Evolutionary conservation across 1,139 yeast species (phyloP), one percentile per base, ranked within the genome.

Genomic region (Zhuliangozyma parablackwelliae): DNA sequence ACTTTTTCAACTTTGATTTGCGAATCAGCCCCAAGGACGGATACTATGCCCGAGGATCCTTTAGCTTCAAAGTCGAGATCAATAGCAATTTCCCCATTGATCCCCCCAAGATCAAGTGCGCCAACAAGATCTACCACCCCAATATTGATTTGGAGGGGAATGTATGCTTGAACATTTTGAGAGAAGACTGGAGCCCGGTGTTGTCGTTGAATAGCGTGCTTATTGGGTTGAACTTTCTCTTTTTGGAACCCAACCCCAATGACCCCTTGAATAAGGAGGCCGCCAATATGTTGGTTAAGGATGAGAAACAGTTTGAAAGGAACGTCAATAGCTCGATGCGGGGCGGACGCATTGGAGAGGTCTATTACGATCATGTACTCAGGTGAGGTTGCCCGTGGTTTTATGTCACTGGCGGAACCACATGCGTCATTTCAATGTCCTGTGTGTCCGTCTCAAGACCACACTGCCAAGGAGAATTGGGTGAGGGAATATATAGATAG

Each of bases 101-200:
- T 35, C 92, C 97, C 13, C 98, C 98, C 7, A 85, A 82, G 56
- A 89, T 88, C 40, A 72, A 75, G 48, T 84, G 95, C 50, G 42
- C 69, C 27, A 74, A 80, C 40, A 80, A 73, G 56, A 86, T 92
- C 10, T 92, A 86, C 60, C 98, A 92, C 56, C 98, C 98, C 12
- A 92, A 92, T 54, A 90, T 90, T 45, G 97, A 90, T 57, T 57
- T 79, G 21, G 83, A 85, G 33, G 98, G 98, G 1, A 90, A 89
- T 53, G 86, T 92, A 21, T 92, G 98, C 54, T 71, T 92, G 42
- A 90, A 92, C 56, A 89, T 92, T 31, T 67, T 92, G 43, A 68
- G 97, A 46, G 96, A 89, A 58, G 97, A 90, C 58, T 92, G 98
- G 98, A 81, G 92, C 26, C 97, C 98, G 0, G 96, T 89, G 2